Evolutionary conservation across 768 basidiomycete species (phyloP).

Genomic region (Hygrocybe coccinea): DNA sequence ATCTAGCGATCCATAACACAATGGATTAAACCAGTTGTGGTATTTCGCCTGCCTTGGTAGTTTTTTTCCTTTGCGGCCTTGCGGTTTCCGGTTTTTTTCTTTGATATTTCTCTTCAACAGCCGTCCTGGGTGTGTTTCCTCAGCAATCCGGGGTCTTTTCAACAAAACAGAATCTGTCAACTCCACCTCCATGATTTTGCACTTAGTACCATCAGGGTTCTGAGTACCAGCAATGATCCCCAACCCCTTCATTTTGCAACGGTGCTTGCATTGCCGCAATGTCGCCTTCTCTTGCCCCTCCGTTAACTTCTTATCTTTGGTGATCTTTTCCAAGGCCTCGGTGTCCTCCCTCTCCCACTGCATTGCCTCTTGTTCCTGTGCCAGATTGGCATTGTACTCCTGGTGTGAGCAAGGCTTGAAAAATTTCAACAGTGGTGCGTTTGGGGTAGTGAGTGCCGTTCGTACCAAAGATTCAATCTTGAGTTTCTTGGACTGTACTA

Average conservation of each 20-base stretch:
- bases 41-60: background rate
- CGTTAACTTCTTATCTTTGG: background rate
- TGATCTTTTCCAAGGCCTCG: background rate
- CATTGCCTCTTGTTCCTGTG: slow-evolving; percentile 2
- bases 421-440: background rate
- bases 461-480: no score
- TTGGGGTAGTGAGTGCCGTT: no score
- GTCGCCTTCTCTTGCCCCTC: no score
- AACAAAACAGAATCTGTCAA: background rate
- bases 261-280: background rate
- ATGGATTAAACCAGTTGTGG: slow-evolving; percentile 9
- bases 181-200: slow-evolving; percentile 6
- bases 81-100: background rate
- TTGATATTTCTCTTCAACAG: background rate
- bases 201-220: slow-evolving; percentile 10
- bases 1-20: no score
- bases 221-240: no score
- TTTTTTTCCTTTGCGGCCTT: slow-evolving; percentile 9
- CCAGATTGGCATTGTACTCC: background rate
- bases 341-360: background rate
- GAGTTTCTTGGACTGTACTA: background rate
- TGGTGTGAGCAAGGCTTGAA: background rate
- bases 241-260: background rate
- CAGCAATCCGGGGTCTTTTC: background rate
- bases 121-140: background rate